Evolutionary conservation across 2,329 filamentous ascomycete genomes (phyloP), one percentile per base, ranked within the genome.

Genomic region (Epicoccum nigrum): DNA sequence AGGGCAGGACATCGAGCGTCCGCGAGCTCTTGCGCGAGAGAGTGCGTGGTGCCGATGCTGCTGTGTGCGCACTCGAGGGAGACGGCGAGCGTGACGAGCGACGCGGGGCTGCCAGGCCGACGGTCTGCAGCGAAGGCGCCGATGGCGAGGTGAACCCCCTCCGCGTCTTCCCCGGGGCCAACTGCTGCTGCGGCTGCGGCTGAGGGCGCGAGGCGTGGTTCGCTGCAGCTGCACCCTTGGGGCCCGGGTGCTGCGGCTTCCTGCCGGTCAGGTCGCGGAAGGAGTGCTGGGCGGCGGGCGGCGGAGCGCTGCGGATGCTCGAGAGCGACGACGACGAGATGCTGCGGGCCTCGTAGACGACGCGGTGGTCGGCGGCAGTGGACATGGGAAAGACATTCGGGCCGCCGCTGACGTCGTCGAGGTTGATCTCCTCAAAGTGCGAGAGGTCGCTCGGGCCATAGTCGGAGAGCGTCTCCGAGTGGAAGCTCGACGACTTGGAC

Each of bases 381-480:
- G 68, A 58, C 46, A 69, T 52, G 37, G 83, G 83, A 28, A 82
- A 82, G 56, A 78, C 61, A n/a, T 58, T 44, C 9, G 71, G 67
- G 31, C 64, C 65, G 21, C 46, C 48, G 20, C 55, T 56, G 53
- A 80, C 79, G 63, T 89, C 87, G 54, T 92, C 88, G 23, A 97
- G 84, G 11, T 89, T 90, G 70, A 97, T 96, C 59, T 97, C 93
- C 72, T 97, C 93, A 65, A 97, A 97, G 71, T 97, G 86, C 58
- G 85, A 86, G 51, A 88, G 83, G 68, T 96, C 90, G 66, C 87
- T 85, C 20, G 76, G 74, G 62, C 71, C 69, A 38, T 73, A 68
- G 61, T 90, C 89, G 65, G 91, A 88, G 65, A 85, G 88, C 55
- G 84, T 86, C 49, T 88, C 86, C 30, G 92, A 96, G 63, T 87